Conservation (phyloP, 495 filamentous ascomycete genomes). For the Jackrogersella minutella region DNA sequence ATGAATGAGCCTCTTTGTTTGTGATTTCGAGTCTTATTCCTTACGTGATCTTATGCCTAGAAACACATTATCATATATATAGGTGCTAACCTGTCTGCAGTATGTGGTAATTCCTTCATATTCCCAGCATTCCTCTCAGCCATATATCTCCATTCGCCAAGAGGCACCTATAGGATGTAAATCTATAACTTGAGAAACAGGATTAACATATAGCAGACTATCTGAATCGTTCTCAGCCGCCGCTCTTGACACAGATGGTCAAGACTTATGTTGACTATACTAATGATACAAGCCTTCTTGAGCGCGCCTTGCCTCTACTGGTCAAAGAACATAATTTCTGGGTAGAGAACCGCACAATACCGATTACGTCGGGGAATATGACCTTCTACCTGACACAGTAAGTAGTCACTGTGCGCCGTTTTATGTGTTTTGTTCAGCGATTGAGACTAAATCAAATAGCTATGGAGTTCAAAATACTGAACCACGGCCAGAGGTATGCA, state of each 20-base stretch:
- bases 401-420: conserved; percentile 16
- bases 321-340: conserved; percentile 60
- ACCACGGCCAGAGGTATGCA: conserved; percentile 53
- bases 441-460: conserved; percentile 33
- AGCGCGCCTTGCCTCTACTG: conserved; percentile 55
- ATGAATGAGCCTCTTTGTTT: background rate
- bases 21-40: background rate
- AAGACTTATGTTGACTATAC: conserved; percentile 58
- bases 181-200: background rate
- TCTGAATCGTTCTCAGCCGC: conserved; percentile 58
- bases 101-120: conserved; percentile 12
- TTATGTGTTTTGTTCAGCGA: too few species aligned
- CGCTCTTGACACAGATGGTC: conserved; percentile 59
- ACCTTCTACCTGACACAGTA: conserved; percentile 54
- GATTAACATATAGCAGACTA: conserved; percentile 45
- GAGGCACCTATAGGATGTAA: background rate
- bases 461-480: conserved; percentile 58
- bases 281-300: conserved; percentile 58
- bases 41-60: background rate
- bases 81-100: conserved; percentile 12
- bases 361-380: conserved; percentile 44
- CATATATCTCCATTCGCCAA: background rate
- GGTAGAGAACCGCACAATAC: conserved; percentile 53
- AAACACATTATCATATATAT: background rate
- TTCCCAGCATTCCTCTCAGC: background rate